phyloP scores from a whole-genome alignment of 176 grass and related monocot genomes.

The Phyllostachys edulis region DNA sequence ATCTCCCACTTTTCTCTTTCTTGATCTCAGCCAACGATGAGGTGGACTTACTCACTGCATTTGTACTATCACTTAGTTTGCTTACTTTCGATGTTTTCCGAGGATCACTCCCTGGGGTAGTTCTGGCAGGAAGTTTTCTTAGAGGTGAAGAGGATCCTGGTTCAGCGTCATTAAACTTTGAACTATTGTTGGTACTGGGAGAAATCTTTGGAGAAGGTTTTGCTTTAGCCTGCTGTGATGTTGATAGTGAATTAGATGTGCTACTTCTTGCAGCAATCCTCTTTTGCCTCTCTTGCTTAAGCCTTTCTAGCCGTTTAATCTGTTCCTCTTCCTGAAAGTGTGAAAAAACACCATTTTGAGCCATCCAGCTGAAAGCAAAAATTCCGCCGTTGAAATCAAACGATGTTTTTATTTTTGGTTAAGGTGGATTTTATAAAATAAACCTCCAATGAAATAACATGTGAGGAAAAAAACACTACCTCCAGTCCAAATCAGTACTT shows the following conservation, averaged over 20 bases:
- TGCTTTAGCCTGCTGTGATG: conserved; percentile 46
- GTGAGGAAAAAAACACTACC: background rate
- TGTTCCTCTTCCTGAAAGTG: conserved; percentile 84
- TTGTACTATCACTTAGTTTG: conserved; percentile 33
- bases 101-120: conserved; percentile 39
- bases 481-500: background rate
- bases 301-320: conserved; percentile 74
- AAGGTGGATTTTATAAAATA: conserved; percentile 8
- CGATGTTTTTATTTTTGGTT: background rate
- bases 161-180: conserved; percentile 50
- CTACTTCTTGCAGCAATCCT: conserved; percentile 74
- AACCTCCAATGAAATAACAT: background rate
- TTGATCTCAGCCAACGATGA: conserved; percentile 62
- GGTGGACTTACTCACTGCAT: conserved; percentile 64
- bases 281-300: conserved; percentile 93
- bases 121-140: conserved; percentile 40
- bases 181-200: conserved; percentile 51
- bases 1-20: conserved; percentile 63
- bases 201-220: conserved; percentile 53
- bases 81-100: conserved; percentile 40
- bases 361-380: background rate
- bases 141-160: conserved; percentile 51
- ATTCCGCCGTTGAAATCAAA: background rate
- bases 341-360: background rate
- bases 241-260: conserved; percentile 38